Evolutionary conservation across 2,329 filamentous ascomycete species (phyloP).

Genomic region (Piedraia hortae): DNA sequence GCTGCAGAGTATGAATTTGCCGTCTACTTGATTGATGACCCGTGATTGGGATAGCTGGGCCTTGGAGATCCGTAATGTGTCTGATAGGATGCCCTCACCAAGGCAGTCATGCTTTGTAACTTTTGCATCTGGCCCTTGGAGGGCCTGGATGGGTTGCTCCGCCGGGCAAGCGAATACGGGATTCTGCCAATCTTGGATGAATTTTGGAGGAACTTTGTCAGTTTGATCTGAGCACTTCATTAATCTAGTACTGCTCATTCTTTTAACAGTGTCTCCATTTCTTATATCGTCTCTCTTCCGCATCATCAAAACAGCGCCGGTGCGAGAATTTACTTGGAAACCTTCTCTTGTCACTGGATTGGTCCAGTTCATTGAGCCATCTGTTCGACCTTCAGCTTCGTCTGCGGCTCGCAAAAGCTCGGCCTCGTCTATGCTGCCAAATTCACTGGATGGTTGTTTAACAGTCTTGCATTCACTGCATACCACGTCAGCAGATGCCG

Average conservation of each 20-base stretch:
- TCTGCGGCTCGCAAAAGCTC: slow-evolving; percentile 3
- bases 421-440: slow-evolving; percentile 7
- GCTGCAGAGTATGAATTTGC: slow-evolving; percentile 60
- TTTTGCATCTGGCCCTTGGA: too few species aligned
- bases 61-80: too few species aligned
- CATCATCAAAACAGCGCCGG: slow-evolving; percentile 22
- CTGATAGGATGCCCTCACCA: too few species aligned
- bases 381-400: slow-evolving; percentile 3
- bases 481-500: too few species aligned
- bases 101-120: too few species aligned
- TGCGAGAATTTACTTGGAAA: slow-evolving; percentile 26
- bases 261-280: too few species aligned
- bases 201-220: too few species aligned
- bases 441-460: too few species aligned
- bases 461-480: too few species aligned
- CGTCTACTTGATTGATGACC: slow-evolving; percentile 60
- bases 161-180: slow-evolving; percentile 35
- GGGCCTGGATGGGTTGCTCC: slow-evolving; percentile 7
- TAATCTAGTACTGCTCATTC: too few species aligned
- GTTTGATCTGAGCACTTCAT: too few species aligned
- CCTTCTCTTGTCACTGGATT: slow-evolving; percentile 30
- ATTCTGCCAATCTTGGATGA: slow-evolving; percentile 44
- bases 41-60: slow-evolving; percentile 29
- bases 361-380: slow-evolving; percentile 26
- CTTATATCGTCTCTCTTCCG: too few species aligned